Evolutionary conservation across 2,329 filamentous ascomycete species (phyloP).

Genomic region (Metarhizium rileyi): DNA sequence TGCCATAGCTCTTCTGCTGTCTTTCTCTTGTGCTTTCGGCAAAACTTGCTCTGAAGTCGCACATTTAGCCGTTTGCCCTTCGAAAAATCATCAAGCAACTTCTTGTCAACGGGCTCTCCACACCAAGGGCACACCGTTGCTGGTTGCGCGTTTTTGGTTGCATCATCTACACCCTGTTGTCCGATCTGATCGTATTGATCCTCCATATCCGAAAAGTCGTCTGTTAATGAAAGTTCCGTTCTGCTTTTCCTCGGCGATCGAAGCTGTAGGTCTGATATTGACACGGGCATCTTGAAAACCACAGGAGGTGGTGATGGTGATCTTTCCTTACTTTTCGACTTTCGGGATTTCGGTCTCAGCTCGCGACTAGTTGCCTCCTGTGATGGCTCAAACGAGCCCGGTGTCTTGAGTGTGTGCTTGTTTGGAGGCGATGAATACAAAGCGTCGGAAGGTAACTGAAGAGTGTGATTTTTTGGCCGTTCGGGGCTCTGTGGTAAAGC

Average conservation of each 20-base stretch:
- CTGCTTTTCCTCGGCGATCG: not conserved
- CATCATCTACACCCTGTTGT: slow-evolving; percentile 3
- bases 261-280: slow-evolving; percentile 8
- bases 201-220: slow-evolving; percentile 4
- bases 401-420: not conserved
- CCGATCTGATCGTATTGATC: not conserved
- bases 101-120: slow-evolving; percentile 44
- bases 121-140: slow-evolving; percentile 56
- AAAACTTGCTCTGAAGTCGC: slow-evolving; percentile 52
- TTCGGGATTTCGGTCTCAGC: not conserved
- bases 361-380: not conserved
- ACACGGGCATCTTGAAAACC: slow-evolving; percentile 13
- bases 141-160: not conserved
- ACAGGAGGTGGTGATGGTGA: slow-evolving; percentile 10
- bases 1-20: slow-evolving; percentile 40
- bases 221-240: not conserved
- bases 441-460: not conserved
- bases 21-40: slow-evolving; percentile 48
- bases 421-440: not conserved
- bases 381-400: not conserved
- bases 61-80: slow-evolving; percentile 41
- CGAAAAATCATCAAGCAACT: slow-evolving; percentile 43
- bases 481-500: slow-evolving; percentile 4
- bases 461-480: not conserved
- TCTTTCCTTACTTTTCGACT: not conserved